These are phyloP conservation scores for Falciphora oryzae DNA, from an alignment of 2,329 filamentous ascomycete species.

Conservation along the genomic window DNA sequence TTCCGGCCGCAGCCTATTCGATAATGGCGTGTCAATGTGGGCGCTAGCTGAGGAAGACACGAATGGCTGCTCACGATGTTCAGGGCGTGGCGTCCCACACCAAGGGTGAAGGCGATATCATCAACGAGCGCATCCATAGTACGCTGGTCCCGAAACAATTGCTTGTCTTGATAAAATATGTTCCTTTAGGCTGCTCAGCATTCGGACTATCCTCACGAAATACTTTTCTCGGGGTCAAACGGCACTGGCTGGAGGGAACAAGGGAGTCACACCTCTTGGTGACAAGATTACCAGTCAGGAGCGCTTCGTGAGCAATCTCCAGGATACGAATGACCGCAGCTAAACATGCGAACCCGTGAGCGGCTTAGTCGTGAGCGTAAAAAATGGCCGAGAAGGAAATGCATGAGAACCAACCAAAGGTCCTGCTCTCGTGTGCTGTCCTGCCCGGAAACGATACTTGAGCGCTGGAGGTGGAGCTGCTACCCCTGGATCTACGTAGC, in stretches of 20 bases:
- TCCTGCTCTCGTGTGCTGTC: constrained; percentile 39
- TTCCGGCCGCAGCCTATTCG: constrained; percentile 65
- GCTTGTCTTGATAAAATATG: constrained; percentile 72
- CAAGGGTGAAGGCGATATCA: constrained; percentile 65
- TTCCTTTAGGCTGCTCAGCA: constrained; percentile 46
- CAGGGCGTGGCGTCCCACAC: constrained; percentile 55
- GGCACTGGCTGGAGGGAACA: neutral
- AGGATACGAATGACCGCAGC: constrained; percentile 53
- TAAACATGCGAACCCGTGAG: constrained; percentile 22
- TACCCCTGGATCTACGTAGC: constrained; percentile 4
- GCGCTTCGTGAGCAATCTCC: constrained; percentile 52
- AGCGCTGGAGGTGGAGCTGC: neutral
- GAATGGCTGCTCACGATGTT: constrained; percentile 55
- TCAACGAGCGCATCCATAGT: constrained; percentile 69
- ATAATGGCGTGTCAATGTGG: neutral
- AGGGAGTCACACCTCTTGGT: constrained; percentile 53
- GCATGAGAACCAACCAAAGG: constrained; percentile 38
- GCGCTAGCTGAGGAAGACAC: neutral
- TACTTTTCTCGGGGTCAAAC: neutral
- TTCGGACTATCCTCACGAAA: too few species aligned
- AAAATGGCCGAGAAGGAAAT: neutral
- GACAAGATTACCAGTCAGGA: constrained; percentile 46
- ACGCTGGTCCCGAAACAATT: constrained; percentile 63
- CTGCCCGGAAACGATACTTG: constrained; percentile 40
- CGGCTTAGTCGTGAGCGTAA: neutral